Base-by-base conservation (phyloP, 345 rosid species). In the Moringa oleifera region DNA sequence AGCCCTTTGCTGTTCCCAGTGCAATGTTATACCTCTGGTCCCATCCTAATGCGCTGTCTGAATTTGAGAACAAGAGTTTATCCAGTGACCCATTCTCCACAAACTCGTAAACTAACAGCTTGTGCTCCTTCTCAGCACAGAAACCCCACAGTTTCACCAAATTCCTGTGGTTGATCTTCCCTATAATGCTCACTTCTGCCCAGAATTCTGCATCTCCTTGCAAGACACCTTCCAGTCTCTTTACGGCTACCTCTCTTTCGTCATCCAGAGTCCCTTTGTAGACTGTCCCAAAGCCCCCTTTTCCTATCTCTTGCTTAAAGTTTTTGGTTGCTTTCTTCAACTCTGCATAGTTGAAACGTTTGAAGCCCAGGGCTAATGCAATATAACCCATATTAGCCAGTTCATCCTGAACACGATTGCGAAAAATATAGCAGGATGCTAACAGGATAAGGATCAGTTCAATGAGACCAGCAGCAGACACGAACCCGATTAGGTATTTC, bases 131-230 rank as follows among this genome's bases (percentile, higher is more conserved):
- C 33, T 75, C 75, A 25, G 67, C 69, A 57, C 75, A 75, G 18
- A 67, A 75, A 1, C 79, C 79, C 58, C 68, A 56, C 25, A 75
- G 25, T 61, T 62, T 71, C 24, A 71, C 73, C 70, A 76, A 60
- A 54, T 59, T 68, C 46, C 68, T 20, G 63, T 66, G 74, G 58
- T 76, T 71, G 18, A 76, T 55, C 61, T 50, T 76, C 69, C 80
- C 73, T 23, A 76, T 68, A 47, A 68, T 57, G 68, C 64, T 58
- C 18, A 76, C 74, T 25, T 72, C 80, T 19, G 80, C 72, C 72
- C 71, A 62, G 47, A 76, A 76, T 37, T 61, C 62, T 24, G 59
- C 52, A 6, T 71, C 69, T 33, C 70, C 80, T 68, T 72, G 77
- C 33, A 57, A 20, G 18, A 62, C 51, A 6, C 68, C 62, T 56